Base-by-base conservation (phyloP, 2,329 filamentous ascomycete genomes). In the Penicillium sp. region DNA sequence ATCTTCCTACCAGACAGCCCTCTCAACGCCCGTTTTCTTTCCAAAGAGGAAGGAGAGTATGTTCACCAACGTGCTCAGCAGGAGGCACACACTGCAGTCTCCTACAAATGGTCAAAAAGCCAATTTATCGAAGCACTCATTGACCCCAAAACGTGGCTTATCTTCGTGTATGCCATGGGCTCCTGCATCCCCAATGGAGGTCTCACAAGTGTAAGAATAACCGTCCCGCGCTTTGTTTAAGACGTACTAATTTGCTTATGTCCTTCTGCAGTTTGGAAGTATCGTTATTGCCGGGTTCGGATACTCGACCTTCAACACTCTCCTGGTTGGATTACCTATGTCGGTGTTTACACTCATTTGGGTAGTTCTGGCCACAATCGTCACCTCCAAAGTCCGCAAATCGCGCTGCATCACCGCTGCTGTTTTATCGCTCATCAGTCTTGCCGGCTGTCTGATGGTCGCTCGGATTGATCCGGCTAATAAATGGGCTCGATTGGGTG, bases 71-170 rank as follows among this genome's bases (percentile, higher is more conserved):
- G 40, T 42, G 23, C 40, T 3, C 40, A 42, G 40, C 40, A 7
- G 14, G 40, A 42, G 8, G 9, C 40, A 27, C 40, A 42, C 9
- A 42, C 40, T 11, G 4, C 23, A 29, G 23, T 42, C 2, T 42
- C 40, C 4, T 14, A 42, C 5, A 29, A 42, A 42, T 42, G 40
- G 40, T 42, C 40, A 42, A 27, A 27, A 11, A 10, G 14, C 4
- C 72, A 75, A 55, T 63, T 71, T 34, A 43, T 61, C 7, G 71
- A 74, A 56, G 67, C 69, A 0, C 49, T 74, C 7, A 55, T 54
- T 7, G 72, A 74, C 51, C 62, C 64, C 3, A 70, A 73, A 44
- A 65, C 64, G 1, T 74, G 68, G 61, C 53, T 67, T 0, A 61
- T 70, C 23, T 66, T 68, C 40, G 34, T 68, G 4, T 67, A 68